A percentile compares a stretch with the other conserved stretches of the same genome.
These are phyloP conservation scores for Trichophaea hybrida DNA, from an alignment of 2,329 filamentous ascomycete species.

Conservation along the genomic window DNA sequence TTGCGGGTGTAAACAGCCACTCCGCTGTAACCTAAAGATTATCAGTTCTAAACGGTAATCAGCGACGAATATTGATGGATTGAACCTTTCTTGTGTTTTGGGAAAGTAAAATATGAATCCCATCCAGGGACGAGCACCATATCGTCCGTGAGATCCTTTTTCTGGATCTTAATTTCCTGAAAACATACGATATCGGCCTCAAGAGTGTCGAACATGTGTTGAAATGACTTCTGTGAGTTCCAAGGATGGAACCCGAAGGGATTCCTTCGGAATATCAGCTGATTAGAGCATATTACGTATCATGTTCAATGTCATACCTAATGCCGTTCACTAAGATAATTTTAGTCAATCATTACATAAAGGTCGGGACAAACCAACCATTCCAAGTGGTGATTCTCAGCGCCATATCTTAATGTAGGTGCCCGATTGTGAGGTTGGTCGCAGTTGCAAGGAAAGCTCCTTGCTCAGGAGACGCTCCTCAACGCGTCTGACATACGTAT, in stretches of 20 bases:
- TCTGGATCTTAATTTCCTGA: constrained; percentile 92
- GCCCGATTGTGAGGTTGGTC: no score
- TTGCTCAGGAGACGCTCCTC: no score
- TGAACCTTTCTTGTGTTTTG: constrained; percentile 78
- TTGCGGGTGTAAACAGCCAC: constrained; percentile 93
- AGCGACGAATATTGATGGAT: neutral
- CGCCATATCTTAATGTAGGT: constrained; percentile 4
- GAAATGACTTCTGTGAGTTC: constrained; percentile 54
- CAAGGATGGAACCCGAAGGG: constrained; percentile 77
- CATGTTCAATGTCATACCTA: constrained; percentile 37
- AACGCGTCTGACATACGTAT: no score
- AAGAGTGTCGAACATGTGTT: constrained; percentile 84
- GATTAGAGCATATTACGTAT: neutral
- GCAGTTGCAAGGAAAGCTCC: no score
- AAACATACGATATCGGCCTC: constrained; percentile 88
- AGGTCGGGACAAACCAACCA: constrained; percentile 38
- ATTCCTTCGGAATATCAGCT: constrained; percentile 41
- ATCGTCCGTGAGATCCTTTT: constrained; percentile 80
- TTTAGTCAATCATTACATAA: constrained; percentile 1
- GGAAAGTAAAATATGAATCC: constrained; percentile 92
- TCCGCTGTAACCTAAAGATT: constrained; percentile 65
- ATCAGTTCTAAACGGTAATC: neutral
- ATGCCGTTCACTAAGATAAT: constrained; percentile 57
- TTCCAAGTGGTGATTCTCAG: constrained; percentile 73
- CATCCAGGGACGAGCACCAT: constrained; percentile 91